These are phyloP conservation scores for Metarhizium sp. DNA, from an alignment of 2,329 filamentous ascomycete genomes.

Conservation along the genomic window DNA sequence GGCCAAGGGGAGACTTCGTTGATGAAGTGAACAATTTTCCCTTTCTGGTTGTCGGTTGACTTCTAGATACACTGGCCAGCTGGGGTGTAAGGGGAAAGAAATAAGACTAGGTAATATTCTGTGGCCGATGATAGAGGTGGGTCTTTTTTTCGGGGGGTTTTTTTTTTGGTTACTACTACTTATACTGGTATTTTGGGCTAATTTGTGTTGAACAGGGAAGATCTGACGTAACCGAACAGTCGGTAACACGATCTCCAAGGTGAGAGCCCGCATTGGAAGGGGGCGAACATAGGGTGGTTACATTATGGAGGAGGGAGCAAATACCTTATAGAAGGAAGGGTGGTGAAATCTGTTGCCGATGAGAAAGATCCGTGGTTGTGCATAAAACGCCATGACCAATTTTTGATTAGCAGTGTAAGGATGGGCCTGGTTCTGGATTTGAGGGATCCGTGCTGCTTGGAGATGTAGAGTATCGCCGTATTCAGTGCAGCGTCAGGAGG, in stretches of 20 bases:
- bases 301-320: background rate
- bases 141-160: too few relatives aligned
- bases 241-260: conserved; percentile 1
- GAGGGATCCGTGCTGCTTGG: background rate
- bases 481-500: too few relatives aligned
- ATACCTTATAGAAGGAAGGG: background rate
- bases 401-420: background rate
- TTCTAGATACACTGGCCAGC: too few relatives aligned
- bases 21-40: background rate
- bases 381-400: background rate
- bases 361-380: background rate
- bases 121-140: too few relatives aligned
- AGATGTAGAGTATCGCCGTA: background rate
- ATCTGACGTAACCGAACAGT: conserved; percentile 1
- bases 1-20: background rate
- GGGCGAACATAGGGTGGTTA: background rate
- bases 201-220: background rate
- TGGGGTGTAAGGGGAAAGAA: too few relatives aligned
- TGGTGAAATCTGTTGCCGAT: background rate
- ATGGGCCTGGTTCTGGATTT: background rate
- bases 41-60: too few relatives aligned
- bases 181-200: background rate
- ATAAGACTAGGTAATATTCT: too few relatives aligned
- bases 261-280: background rate
- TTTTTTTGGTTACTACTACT: too few relatives aligned